These are phyloP conservation scores for Euphrasia confusa DNA, from an alignment of 257 asterid genomes.

Conservation along the genomic window DNA sequence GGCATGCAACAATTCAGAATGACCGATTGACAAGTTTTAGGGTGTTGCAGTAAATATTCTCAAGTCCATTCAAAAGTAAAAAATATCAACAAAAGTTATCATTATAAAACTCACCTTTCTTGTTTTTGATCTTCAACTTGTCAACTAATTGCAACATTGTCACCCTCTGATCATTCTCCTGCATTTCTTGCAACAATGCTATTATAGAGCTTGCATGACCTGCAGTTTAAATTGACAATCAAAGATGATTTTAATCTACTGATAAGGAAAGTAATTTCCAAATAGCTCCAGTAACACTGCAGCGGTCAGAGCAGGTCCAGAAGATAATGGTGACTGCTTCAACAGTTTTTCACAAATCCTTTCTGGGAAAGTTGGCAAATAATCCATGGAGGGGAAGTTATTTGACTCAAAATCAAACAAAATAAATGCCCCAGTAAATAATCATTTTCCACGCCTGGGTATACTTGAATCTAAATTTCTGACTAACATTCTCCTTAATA, in stretches of 20 bases:
- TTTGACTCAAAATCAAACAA: too few relatives aligned
- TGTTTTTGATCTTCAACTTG: slow-evolving; percentile 66
- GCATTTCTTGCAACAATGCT: slow-evolving; percentile 62
- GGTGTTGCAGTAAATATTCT: slow-evolving; percentile 5
- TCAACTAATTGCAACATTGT: slow-evolving; percentile 89
- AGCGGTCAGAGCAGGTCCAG: too few relatives aligned
- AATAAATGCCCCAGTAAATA: too few relatives aligned
- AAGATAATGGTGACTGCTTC: too few relatives aligned
- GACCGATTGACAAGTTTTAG: slow-evolving; percentile 6
- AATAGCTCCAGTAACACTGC: neutral
- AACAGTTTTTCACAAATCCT: too few relatives aligned
- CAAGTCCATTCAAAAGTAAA: slow-evolving; percentile 13
- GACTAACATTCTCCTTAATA: too few relatives aligned
- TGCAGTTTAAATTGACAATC: slow-evolving; percentile 31
- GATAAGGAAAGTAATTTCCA: slow-evolving; percentile 4
- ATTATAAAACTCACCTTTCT: slow-evolving; percentile 54
- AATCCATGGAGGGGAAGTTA: too few relatives aligned
- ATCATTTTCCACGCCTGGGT: too few relatives aligned
- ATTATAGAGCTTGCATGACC: slow-evolving; percentile 65
- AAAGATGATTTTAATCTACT: neutral
- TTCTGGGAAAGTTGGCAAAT: too few relatives aligned
- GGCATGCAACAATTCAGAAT: neutral
- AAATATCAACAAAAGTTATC: neutral
- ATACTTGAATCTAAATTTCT: too few relatives aligned
- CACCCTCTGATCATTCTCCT: slow-evolving; percentile 70